Evolutionary conservation across 2,329 filamentous ascomycete genomes (phyloP).

Genomic region (Bretziella fagacearum): DNA sequence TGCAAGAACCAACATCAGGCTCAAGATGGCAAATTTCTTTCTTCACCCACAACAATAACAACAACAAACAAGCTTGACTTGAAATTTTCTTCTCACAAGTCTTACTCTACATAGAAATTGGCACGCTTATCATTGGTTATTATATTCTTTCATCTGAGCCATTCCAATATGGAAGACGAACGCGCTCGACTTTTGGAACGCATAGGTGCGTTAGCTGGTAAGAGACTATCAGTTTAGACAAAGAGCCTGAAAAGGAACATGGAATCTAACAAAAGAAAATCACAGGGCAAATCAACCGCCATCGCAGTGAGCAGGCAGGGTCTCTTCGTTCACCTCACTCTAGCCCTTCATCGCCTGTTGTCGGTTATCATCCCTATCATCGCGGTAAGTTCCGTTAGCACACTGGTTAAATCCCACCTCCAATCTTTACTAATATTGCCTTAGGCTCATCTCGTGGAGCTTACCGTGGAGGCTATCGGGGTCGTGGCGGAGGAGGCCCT

Average conservation of each 20-base stretch:
- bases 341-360: not conserved
- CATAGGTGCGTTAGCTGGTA: constrained; percentile 36
- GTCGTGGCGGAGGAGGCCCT: constrained; percentile 19
- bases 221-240: constrained; percentile 15
- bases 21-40: no score
- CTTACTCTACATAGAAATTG: not conserved
- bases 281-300: constrained; percentile 61
- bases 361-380: constrained; percentile 19
- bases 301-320: constrained; percentile 47
- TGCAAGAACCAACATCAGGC: not conserved
- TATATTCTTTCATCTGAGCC: not conserved
- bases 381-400: constrained; percentile 22
- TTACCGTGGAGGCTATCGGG: constrained; percentile 19
- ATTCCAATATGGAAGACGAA: constrained; percentile 32
- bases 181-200: constrained; percentile 33
- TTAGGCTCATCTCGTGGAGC: constrained; percentile 16
- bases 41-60: not conserved
- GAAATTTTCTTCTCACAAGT: not conserved
- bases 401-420: not conserved
- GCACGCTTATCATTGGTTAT: not conserved
- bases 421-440: not conserved
- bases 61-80: not conserved
- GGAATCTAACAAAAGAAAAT: not conserved
- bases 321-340: not conserved
- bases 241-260: not conserved